phyloP scores from a whole-genome alignment of 2,329 filamentous ascomycete genomes.

The Eutypella sp. region DNA sequence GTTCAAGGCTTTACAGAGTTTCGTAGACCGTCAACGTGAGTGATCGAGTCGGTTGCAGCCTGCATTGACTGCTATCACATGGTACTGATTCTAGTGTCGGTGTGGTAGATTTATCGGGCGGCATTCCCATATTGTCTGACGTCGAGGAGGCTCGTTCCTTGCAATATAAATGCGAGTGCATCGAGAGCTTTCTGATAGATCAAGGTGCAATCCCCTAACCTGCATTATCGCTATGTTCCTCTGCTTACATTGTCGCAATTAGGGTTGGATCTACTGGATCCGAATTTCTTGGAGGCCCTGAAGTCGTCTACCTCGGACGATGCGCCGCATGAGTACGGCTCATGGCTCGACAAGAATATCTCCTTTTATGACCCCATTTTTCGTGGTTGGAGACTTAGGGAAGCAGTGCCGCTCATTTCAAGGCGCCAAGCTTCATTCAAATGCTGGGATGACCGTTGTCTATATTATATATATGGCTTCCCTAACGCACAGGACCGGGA shows the following conservation, averaged over 20 bases:
- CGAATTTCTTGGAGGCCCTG: slow-evolving; percentile 33
- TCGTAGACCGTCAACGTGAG: slow-evolving; percentile 47
- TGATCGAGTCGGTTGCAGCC: slow-evolving; percentile 11
- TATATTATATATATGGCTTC: slow-evolving; percentile 57
- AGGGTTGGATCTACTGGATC: slow-evolving; percentile 41
- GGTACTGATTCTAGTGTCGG: slow-evolving; percentile 12
- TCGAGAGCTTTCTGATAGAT: slow-evolving; percentile 47
- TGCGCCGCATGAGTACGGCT: slow-evolving; percentile 42
- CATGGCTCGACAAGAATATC: slow-evolving; percentile 51
- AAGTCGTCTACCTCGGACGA: slow-evolving; percentile 32
- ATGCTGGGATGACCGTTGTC: slow-evolving; percentile 50
- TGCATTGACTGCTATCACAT: slow-evolving; percentile 15
- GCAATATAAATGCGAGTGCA: slow-evolving; percentile 55
- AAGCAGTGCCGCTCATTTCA: slow-evolving; percentile 30
- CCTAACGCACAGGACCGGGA: slow-evolving; percentile 45
- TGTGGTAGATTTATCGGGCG: slow-evolving; percentile 32
- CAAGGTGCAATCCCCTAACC: slow-evolving; percentile 33
- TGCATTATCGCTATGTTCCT: background rate
- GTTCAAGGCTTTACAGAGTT: slow-evolving; percentile 42
- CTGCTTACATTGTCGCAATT: slow-evolving; percentile 6
- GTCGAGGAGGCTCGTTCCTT: slow-evolving; percentile 52
- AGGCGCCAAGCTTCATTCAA: slow-evolving; percentile 42
- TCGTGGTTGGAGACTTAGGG: slow-evolving; percentile 34
- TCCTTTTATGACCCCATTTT: slow-evolving; percentile 43
- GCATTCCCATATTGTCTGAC: slow-evolving; percentile 45